phyloP scores from a whole-genome alignment of 441 rosid species.

The Manihot esculenta region DNA sequence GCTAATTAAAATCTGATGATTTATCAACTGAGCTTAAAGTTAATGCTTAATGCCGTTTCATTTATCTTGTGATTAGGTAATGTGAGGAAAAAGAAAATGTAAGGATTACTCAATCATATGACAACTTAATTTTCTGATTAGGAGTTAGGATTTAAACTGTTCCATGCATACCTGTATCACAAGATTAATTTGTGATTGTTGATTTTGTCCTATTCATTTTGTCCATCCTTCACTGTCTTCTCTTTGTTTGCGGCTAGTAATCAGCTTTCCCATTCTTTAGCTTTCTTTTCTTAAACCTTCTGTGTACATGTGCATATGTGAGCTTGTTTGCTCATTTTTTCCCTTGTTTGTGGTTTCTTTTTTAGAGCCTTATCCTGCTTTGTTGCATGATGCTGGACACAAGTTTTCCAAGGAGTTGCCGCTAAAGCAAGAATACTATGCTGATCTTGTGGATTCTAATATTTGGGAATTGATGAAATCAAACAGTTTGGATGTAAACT shows the following conservation, averaged over 20 bases:
- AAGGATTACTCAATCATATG: neutral
- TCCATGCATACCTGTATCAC: neutral
- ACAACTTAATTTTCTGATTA: neutral
- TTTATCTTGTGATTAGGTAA: neutral
- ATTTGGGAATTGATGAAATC: constrained; percentile 64
- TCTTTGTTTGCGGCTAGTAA: neutral
- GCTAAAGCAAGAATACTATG: constrained; percentile 50
- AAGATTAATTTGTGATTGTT: neutral
- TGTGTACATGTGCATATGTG: neutral
- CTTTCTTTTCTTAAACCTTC: neutral
- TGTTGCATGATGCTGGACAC: constrained; percentile 40
- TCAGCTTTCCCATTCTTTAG: neutral
- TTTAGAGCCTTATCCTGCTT: constrained; percentile 44
- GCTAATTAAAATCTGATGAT: neutral
- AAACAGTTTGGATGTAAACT: constrained; percentile 65
- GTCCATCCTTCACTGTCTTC: neutral
- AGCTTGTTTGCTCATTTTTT: neutral
- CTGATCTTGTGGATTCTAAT: constrained; percentile 60
- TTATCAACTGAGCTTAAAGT: neutral
- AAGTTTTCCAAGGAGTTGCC: constrained; percentile 49
- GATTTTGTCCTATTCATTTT: neutral
- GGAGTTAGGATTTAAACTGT: neutral
- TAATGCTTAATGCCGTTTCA: neutral
- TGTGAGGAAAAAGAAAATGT: constrained; percentile 4
- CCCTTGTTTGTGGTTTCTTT: constrained; percentile 7